Conservation (phyloP, 257 asterid species). For the Gardenia jasminoides region DNA sequence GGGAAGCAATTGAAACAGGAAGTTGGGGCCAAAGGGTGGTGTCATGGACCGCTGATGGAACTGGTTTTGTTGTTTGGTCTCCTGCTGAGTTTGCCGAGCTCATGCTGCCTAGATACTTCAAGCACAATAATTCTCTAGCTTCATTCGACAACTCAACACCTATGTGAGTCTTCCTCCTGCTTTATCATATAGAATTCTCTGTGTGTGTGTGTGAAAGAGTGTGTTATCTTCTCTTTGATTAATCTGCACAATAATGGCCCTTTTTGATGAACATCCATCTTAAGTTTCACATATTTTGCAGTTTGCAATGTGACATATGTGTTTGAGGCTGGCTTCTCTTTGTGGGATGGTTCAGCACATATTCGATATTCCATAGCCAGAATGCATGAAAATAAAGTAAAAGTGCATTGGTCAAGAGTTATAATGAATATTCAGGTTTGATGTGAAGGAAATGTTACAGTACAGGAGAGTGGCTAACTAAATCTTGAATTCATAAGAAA, state of each 20-base stretch:
- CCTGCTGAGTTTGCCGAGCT: constrained; percentile 31
- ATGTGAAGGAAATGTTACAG: background rate
- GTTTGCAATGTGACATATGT: background rate
- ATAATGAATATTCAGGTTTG: background rate
- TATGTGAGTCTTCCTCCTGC: constrained; percentile 26
- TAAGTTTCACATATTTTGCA: background rate
- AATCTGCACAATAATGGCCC: background rate
- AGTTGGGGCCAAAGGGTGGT: constrained; percentile 13
- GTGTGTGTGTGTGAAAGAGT: background rate
- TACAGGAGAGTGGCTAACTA: background rate
- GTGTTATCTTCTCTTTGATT: background rate
- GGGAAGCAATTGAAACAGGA: background rate
- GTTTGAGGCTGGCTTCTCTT: background rate
- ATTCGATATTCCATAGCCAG: no score
- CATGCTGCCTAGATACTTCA: constrained; percentile 36
- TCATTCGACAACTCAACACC: constrained; percentile 39
- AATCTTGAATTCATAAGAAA: background rate
- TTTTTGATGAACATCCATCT: background rate
- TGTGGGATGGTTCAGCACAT: background rate
- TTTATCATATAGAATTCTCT: background rate
- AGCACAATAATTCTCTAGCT: constrained; percentile 42
- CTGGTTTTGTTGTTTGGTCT: constrained; percentile 35
- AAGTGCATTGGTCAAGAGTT: background rate
- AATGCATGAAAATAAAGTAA: background rate
- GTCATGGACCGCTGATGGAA: constrained; percentile 38